Evolutionary conservation across 2,329 filamentous ascomycete species (phyloP), one percentile per base, ranked within the genome.

Genomic region (Penicillium sclerotigenum): DNA sequence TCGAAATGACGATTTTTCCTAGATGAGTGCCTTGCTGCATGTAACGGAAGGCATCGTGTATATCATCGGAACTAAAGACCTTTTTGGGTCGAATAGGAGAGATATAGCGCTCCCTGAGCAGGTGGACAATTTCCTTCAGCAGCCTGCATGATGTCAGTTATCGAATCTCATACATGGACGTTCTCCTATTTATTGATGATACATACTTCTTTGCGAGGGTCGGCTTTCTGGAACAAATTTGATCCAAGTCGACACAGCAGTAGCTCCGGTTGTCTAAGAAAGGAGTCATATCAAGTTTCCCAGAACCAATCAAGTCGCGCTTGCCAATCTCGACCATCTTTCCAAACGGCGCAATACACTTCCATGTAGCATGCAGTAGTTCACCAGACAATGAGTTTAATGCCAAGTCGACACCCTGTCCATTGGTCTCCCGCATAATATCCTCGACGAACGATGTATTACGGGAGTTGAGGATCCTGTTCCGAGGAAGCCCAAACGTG

Each of bases 11-110:
- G 14, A 80, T 74, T 52, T 80, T 80, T 0, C 77, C 79, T 16
- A 78, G 74, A 57, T 80, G 77, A 1, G 68, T 64, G 0, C 76
- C 77, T 2, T 65, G 66, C 51, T 80, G 75, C 72, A 81, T 74
- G 34, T 65, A 68, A 0, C 75, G 65, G 58, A 81, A 78, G 0
- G 77, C 77, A 11, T 75, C 69, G 11, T 68, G 59, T 0, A 77
- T 62, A 1, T 72, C 3, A 52, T 46, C 33, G 0, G 45, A 72
- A 68, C 18, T 61, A 41, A 36, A 71, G 4, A 53, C n/a, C 7
- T 45, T 59, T n/a, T 64, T 55, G 0, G 66, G 65, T 11, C 47
- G 41, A n/a, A 68, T 66, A 3, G 65, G 62, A 4, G 51, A 2
- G 45, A 57, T 40, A 33, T 60, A 4, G 37, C 59, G 40, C 5